A percentile compares a stretch with the other conserved stretches of the same genome.
phyloP scores from a whole-genome alignment of 2,329 filamentous ascomycete genomes.

The Venturia pyrina region DNA sequence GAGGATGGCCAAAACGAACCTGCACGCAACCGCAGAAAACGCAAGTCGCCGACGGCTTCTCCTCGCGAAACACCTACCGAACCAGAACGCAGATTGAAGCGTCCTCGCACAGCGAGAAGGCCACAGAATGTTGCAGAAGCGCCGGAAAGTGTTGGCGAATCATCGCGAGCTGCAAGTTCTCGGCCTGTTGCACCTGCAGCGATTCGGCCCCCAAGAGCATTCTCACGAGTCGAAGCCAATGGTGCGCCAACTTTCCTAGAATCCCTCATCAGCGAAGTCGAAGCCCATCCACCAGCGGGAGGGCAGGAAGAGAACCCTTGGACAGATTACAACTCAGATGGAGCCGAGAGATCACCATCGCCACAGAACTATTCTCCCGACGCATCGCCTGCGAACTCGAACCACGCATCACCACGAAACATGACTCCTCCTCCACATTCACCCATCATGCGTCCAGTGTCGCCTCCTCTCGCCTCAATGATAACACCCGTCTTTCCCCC shows the following conservation, averaged over 20 bases:
- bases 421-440: constrained; percentile 60
- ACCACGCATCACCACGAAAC: constrained; percentile 56
- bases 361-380: constrained; percentile 45
- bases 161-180: constrained; percentile 20
- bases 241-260: constrained; percentile 69
- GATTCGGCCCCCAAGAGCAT: constrained; percentile 18
- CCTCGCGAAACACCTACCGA: constrained; percentile 56
- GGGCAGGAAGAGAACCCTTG: constrained; percentile 29
- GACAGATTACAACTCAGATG: constrained; percentile 30
- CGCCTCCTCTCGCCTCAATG: constrained; percentile 60
- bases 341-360: constrained; percentile 36
- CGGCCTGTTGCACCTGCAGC: constrained; percentile 20
- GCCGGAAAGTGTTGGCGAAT: constrained; percentile 18
- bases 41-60: constrained; percentile 67
- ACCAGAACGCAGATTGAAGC: constrained; percentile 70
- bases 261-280: constrained; percentile 80
- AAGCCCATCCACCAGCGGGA: constrained; percentile 32
- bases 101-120: constrained; percentile 54
- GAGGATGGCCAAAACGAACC: constrained; percentile 35
- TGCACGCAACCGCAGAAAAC: constrained; percentile 48
- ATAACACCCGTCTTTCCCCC: constrained; percentile 67
- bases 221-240: constrained; percentile 17
- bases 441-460: constrained; percentile 46
- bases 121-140: constrained; percentile 9
- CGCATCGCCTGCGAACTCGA: constrained; percentile 54